Evolutionary conservation across 139 green algal genomes (phyloP), one percentile per base, ranked within the genome.

Genomic region (Desmodesmus armatus): DNA sequence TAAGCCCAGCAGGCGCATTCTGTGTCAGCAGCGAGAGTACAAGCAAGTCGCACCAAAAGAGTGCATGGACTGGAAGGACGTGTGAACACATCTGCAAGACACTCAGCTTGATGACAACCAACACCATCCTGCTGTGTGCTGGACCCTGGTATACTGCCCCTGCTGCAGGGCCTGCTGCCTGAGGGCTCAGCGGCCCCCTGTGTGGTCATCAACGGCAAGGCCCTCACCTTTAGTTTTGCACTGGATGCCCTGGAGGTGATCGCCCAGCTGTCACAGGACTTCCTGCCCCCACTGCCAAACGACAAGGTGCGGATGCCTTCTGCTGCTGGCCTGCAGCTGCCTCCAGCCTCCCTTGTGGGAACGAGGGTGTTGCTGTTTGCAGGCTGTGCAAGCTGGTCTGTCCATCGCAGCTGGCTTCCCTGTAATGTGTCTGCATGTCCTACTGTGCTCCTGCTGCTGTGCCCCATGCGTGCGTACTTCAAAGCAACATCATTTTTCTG

Each of bases 221-320:
- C 17, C 62, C 23, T 29, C 78, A 84, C 49, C 17, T 84, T 84
- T 40, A 84, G 63, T 63, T 84, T 84, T 84, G 62, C 78, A 1
- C 47, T 76, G 31, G 78, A 84, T 41, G 78, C 78, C 17, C 44
- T 84, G 37, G 69, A 53, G 27, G 60, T 81, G 73, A 53, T 69
- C 27, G 21, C 44, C 3, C 70, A 65, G 51, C 69, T 60, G 25
- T 19, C 19, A 23, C 19, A 62, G n/a, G 78, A 84, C n/a, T 84
- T 72, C 49, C 15, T 77, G 15, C 78, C 67, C 23, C n/a, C 19
- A 6, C 37, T 53, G 3, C 31, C 53, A 6, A 70, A 74, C 17
- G 55, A 69, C n/a, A 73, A 87, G 82, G 62, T 70, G 51, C 53
- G 29, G n/a, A n/a, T n/a, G n/a, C n/a, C n/a, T n/a, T n/a, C n/a